Evolutionary conservation across 2,329 filamentous ascomycete genomes (phyloP).

Genomic region (Sporothrix luriei): DNA sequence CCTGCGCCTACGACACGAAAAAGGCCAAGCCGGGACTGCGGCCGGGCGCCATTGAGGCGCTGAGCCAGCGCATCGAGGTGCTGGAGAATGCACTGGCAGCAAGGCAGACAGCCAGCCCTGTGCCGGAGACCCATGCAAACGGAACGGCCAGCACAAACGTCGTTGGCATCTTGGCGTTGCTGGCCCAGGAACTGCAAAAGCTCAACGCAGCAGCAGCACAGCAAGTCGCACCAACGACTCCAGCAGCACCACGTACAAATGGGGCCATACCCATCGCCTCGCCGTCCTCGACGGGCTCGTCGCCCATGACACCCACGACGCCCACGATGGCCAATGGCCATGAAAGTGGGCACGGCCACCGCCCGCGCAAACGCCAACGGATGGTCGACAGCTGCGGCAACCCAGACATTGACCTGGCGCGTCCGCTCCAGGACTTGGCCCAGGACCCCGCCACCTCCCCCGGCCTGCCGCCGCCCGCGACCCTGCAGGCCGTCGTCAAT

Average conservation of each 20-base stretch:
- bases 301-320: background rate
- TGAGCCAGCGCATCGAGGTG: conserved; percentile 34
- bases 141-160: background rate
- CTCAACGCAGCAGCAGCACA: conserved; percentile 6
- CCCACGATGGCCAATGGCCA: background rate
- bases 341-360: background rate
- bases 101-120: background rate
- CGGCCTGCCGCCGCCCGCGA: conserved; percentile 27
- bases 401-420: conserved; percentile 28
- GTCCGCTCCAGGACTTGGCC: conserved; percentile 23
- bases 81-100: conserved; percentile 30
- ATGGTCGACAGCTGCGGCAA: conserved; percentile 33
- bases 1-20: conserved; percentile 31
- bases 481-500: conserved; percentile 40
- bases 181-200: conserved; percentile 33
- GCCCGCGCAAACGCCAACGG: conserved; percentile 30
- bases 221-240: background rate
- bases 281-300: background rate
- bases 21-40: conserved; percentile 36
- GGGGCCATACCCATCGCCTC: background rate
- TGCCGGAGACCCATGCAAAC: background rate
- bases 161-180: conserved; percentile 28
- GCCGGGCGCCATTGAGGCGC: conserved; percentile 34
- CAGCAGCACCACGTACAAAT: background rate
- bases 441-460: conserved; percentile 10